phyloP scores from a whole-genome alignment of 257 asterid genomes.

The Solanum pimpinellifolium region DNA sequence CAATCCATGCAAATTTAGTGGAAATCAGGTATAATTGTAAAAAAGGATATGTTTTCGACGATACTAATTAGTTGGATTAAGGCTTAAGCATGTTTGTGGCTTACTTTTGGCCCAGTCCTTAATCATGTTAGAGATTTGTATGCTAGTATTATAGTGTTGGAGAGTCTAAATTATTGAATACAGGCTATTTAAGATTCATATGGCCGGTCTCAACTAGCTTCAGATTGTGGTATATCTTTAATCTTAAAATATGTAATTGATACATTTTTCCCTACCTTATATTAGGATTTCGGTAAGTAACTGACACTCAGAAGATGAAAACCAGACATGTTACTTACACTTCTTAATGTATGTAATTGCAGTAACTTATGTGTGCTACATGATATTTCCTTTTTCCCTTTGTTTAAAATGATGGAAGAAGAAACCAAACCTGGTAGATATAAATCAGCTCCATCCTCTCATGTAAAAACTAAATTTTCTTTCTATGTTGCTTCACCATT shows the following conservation, averaged over 20 bases:
- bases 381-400: background rate
- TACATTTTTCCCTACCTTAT: background rate
- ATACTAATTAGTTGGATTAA: background rate
- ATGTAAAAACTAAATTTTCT: background rate
- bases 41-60: background rate
- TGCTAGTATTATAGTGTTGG: background rate
- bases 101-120: background rate
- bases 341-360: background rate
- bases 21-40: background rate
- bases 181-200: background rate
- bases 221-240: background rate
- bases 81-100: background rate
- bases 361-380: background rate
- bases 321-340: background rate
- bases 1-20: background rate
- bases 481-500: background rate
- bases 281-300: background rate
- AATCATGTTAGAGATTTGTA: background rate
- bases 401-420: background rate
- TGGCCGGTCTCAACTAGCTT: background rate
- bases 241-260: background rate
- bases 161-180: background rate
- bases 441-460: background rate
- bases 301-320: background rate
- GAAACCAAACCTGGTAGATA: background rate